phyloP scores from a whole-genome alignment of 306 rosid species.

The Luffa acutangula region DNA sequence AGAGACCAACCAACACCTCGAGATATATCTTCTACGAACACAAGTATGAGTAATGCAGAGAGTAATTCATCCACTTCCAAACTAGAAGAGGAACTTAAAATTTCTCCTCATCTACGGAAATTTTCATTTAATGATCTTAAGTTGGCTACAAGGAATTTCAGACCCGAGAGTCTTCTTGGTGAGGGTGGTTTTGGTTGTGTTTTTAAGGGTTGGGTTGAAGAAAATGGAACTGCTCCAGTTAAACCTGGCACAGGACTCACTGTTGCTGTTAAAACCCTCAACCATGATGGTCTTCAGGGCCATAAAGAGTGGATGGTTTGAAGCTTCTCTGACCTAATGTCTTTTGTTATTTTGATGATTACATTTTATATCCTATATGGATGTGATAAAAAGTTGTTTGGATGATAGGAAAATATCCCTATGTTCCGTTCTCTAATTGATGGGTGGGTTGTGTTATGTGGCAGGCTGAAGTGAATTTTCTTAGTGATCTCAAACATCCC shows the following conservation, averaged over 20 bases:
- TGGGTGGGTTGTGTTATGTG: slow-evolving; percentile 19
- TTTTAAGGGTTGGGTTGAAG: slow-evolving; percentile 98
- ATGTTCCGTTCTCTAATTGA: not conserved
- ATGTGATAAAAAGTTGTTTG: slow-evolving; percentile 1
- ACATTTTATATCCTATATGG: not conserved
- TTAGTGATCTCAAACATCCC: slow-evolving; percentile 81
- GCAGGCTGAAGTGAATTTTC: slow-evolving; percentile 94
- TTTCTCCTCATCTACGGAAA: slow-evolving; percentile 78
- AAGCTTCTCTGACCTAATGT: slow-evolving; percentile 14
- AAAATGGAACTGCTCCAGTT: slow-evolving; percentile 96
- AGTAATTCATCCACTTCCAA: slow-evolving; percentile 83
- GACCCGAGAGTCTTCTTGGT: slow-evolving; percentile 98
- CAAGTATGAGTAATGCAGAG: slow-evolving; percentile 84
- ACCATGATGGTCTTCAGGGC: slow-evolving; percentile 98
- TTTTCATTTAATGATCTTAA: slow-evolving; percentile 84
- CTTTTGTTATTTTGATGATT: not conserved
- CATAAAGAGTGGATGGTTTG: slow-evolving; percentile 99
- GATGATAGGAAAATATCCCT: not conserved
- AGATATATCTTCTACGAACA: slow-evolving; percentile 59
- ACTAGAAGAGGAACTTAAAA: slow-evolving; percentile 89
- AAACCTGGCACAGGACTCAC: slow-evolving; percentile 99
- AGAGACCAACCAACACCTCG: slow-evolving; percentile 68
- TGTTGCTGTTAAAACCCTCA: slow-evolving; percentile 92
- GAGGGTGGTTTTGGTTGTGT: slow-evolving; percentile 99
- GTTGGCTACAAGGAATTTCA: slow-evolving; percentile 86